Percentiles rank a stretch among this genome's conserved stretches.
These are phyloP conservation scores for Phytophthora vignae DNA, from an alignment of 352 stramenopile species.

Conservation along the genomic window DNA sequence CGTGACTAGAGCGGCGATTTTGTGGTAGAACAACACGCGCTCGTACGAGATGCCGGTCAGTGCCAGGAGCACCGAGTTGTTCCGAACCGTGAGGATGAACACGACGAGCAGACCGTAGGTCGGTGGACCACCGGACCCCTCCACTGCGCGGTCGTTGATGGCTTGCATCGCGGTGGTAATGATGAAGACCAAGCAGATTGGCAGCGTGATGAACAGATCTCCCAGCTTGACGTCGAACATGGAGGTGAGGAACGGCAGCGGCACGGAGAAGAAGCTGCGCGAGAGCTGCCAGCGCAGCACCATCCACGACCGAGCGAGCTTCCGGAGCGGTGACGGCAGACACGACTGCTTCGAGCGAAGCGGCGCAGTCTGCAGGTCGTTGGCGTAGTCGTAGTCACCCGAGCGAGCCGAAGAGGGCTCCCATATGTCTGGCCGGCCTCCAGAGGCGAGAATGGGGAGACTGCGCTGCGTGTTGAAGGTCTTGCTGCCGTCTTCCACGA, in stretches of 20 bases:
- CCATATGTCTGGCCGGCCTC: conserved; percentile 23
- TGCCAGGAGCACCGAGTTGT: conserved; percentile 56
- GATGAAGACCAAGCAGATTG: conserved; percentile 27
- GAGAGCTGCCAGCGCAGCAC: conserved; percentile 38
- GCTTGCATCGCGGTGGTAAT: conserved; percentile 25
- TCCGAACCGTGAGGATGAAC: conserved; percentile 54
- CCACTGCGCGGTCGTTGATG: conserved; percentile 24
- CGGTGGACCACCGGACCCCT: conserved; percentile 29
- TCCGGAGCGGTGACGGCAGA: conserved; percentile 19
- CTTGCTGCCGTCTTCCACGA: conserved; percentile 9
- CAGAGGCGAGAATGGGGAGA: conserved; percentile 22
- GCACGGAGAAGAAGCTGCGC: conserved; percentile 37
- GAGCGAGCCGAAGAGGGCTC: conserved; percentile 20
- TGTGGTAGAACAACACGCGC: conserved; percentile 62
- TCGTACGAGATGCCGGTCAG: conserved; percentile 61
- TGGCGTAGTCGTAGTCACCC: conserved; percentile 26
- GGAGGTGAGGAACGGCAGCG: conserved; percentile 37
- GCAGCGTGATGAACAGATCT: conserved; percentile 43
- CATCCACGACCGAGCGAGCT: conserved; percentile 33
- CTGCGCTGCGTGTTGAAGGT: conserved; percentile 21
- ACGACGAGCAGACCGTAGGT: conserved; percentile 44
- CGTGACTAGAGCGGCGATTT: conserved; percentile 41
- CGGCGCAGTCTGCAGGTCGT: conserved; percentile 26
- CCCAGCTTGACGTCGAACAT: conserved; percentile 48
- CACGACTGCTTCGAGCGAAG: conserved; percentile 3